Evolutionary conservation across 2,329 filamentous ascomycete genomes (phyloP), one percentile per base, ranked within the genome.

Genomic region (Zalaria sp.): DNA sequence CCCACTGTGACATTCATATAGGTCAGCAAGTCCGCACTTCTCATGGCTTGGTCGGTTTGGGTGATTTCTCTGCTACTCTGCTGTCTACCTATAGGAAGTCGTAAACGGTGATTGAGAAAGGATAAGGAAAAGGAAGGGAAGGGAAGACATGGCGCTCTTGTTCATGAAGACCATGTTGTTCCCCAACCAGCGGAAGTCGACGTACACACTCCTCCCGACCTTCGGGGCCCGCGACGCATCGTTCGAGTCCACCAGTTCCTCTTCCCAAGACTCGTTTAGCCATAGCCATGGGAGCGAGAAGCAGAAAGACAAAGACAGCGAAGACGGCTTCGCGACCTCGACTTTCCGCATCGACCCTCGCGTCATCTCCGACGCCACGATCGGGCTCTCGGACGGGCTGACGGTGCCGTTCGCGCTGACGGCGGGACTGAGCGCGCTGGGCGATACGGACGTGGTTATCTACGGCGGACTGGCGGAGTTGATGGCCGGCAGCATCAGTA

Each of bases 351-450:
- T 58, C 43, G 52, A 52, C 34, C 52, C 57, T 6, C 60, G 67
- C 18, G 62, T 68, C 37, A 58, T 72, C 36, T 67, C 68, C 5
- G 61, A 66, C 47, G 57, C 59, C 5, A 65, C 62, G 5, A 57
- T 66, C 36, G 63, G 63, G 9, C 51, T 64, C 11, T 62, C 60
- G 10, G 63, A 66, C 44, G 63, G 63, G 28, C 48, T 66, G 43
- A 65, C 63, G 1, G 63, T 66, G 1, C 63, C 63, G 3, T 66
- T 66, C 46, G 63, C 63, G 1, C 51, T 65, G 5, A 65, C 61
- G 8, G 62, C 62, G 3, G 62, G 63, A 8, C 50, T 66, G 5
- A 62, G 61, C 3, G 59, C 62, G 5, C 45, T 64, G 9, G 59
- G 59, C 6, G 53, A 60, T 26, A 59, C 61, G 1, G 52, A 55